Percentiles rank a stretch among this genome's conserved stretches.
Evolutionary conservation across 257 asterid genomes (phyloP).

Genomic region (Salvia splendens): DNA sequence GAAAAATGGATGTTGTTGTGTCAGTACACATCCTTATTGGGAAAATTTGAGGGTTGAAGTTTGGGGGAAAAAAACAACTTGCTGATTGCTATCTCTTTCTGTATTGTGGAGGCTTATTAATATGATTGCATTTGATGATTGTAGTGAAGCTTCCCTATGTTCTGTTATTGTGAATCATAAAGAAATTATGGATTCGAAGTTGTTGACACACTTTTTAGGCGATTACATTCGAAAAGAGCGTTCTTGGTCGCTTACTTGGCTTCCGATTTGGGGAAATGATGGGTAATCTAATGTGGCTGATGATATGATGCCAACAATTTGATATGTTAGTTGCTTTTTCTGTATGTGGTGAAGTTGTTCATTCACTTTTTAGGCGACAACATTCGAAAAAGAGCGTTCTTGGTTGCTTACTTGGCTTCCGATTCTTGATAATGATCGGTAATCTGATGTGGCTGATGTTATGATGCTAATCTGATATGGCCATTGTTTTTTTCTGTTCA

Average conservation of each 20-base stretch:
- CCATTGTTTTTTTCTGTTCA: too few relatives aligned
- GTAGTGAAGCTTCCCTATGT: neutral
- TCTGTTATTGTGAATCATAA: conserved; percentile 3
- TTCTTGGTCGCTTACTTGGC: too few relatives aligned
- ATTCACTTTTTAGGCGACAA: too few relatives aligned
- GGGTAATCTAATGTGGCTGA: too few relatives aligned
- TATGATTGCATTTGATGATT: neutral
- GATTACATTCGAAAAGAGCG: too few relatives aligned
- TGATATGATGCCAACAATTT: too few relatives aligned
- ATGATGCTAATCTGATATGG: too few relatives aligned
- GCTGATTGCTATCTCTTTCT: neutral
- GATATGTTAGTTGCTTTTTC: too few relatives aligned
- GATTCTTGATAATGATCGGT: neutral
- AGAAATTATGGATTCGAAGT: neutral
- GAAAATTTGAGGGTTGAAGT: neutral
- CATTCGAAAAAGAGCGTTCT: neutral
- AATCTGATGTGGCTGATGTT: neutral
- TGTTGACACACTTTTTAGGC: too few relatives aligned
- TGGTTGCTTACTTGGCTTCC: neutral
- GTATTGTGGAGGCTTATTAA: neutral
- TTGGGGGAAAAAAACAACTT: neutral
- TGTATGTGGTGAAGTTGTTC: too few relatives aligned
- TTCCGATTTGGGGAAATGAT: too few relatives aligned
- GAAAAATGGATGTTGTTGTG: too few relatives aligned
- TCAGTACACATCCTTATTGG: neutral